Conservation (phyloP, 495 filamentous ascomycete species). For the Lasiosphaeris hirsuta region DNA sequence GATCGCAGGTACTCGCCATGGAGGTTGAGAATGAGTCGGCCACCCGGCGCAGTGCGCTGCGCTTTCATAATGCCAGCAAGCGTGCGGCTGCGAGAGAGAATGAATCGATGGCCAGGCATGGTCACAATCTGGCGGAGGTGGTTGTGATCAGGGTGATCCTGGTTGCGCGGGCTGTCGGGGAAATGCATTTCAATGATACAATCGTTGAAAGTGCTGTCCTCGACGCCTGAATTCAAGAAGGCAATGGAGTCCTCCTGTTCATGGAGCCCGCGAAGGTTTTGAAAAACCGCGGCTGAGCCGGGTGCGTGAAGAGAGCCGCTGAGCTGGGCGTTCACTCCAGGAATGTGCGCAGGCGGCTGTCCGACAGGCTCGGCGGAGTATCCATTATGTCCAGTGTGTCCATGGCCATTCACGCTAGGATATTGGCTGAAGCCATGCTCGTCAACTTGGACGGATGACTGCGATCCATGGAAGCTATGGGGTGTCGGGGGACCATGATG, state of each 20-base stretch:
- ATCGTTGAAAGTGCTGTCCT: constrained; percentile 42
- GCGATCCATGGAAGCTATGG: constrained; percentile 54
- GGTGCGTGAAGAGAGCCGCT: constrained; percentile 1
- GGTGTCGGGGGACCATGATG: constrained; percentile 49
- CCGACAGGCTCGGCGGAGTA: constrained; percentile 1
- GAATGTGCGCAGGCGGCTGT: constrained; percentile 7
- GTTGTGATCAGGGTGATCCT: constrained; percentile 44
- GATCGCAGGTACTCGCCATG: constrained; percentile 48
- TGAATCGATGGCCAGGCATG: constrained; percentile 49
- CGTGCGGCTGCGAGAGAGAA: constrained; percentile 49
- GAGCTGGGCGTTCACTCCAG: constrained; percentile 15
- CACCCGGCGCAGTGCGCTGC: constrained; percentile 16
- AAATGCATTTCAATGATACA: constrained; percentile 48
- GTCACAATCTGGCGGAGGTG: constrained; percentile 34
- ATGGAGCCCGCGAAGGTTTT: constrained; percentile 16
- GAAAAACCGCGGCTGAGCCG: constrained; percentile 3
- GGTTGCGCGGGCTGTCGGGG: constrained; percentile 33
- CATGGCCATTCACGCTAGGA: constrained; percentile 17
- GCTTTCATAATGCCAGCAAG: constrained; percentile 28
- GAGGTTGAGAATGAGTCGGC: constrained; percentile 40
- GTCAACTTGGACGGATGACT: constrained; percentile 41
- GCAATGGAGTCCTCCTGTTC: constrained; percentile 37
- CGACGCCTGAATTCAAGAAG: constrained; percentile 38
- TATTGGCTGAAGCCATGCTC: constrained; percentile 31
- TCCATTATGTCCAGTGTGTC: constrained; percentile 14